These are phyloP conservation scores for Candida palmyrensis DNA, from an alignment of 805 yeast genomes.

Conservation along the genomic window DNA sequence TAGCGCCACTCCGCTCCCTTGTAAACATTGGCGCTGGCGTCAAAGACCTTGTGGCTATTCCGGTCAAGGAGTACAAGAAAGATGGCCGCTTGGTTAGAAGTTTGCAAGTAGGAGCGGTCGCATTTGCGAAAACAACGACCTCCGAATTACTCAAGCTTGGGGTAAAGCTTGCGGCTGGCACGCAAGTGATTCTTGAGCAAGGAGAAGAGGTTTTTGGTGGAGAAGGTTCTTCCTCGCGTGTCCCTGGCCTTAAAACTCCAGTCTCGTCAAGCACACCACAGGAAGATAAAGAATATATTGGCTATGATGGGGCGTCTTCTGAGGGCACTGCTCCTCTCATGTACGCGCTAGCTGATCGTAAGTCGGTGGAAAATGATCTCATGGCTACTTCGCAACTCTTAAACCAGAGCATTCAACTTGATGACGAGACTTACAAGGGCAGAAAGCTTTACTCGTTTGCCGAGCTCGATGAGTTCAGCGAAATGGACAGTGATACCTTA, in stretches of 20 bases:
- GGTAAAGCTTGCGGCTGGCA: constrained; percentile 81
- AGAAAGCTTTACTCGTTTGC: constrained; percentile 24
- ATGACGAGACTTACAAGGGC: constrained; percentile 13
- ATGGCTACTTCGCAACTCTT: constrained; percentile 23
- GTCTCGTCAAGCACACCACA: too few species aligned
- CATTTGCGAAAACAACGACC: constrained; percentile 73
- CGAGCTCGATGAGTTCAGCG: constrained; percentile 25
- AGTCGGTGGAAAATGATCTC: constrained; percentile 10
- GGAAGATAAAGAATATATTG: constrained; percentile 3
- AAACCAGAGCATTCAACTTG: constrained; percentile 14
- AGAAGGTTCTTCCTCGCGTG: constrained; percentile 51
- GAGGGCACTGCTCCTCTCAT: too few species aligned
- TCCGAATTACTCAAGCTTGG: constrained; percentile 79
- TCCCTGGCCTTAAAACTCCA: constrained; percentile 11
- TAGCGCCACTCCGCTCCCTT: constrained; percentile 75
- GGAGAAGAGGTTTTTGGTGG: constrained; percentile 81
- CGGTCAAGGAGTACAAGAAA: constrained; percentile 65
- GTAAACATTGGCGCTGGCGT: constrained; percentile 77
- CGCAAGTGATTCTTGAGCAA: constrained; percentile 73
- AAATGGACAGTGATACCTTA: constrained; percentile 12
- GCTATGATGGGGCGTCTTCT: constrained; percentile 6
- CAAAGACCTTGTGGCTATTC: constrained; percentile 65
- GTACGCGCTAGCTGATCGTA: constrained; percentile 1
- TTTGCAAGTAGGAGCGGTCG: constrained; percentile 66
- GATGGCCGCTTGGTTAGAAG: constrained; percentile 69